These are phyloP conservation scores for Mycena polygramma DNA, from an alignment of 768 basidiomycete genomes.

Conservation along the genomic window DNA sequence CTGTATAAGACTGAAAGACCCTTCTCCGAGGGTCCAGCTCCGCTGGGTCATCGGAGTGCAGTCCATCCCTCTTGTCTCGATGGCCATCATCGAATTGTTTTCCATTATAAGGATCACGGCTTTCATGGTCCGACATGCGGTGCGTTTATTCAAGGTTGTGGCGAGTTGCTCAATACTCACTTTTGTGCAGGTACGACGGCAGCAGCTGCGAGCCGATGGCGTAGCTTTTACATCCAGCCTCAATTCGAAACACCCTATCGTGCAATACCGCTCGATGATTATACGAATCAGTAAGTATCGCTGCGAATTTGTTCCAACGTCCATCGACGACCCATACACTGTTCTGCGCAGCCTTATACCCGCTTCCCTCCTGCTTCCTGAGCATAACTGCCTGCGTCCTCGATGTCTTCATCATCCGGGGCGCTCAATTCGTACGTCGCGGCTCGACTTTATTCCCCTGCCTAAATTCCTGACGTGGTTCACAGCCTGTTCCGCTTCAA, in stretches of 20 bases:
- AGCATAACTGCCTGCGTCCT: not conserved
- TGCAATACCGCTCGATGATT: not conserved
- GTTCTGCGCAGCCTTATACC: not conserved
- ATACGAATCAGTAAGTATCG: not conserved
- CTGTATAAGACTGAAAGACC: not conserved
- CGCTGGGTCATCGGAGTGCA: constrained; percentile 43
- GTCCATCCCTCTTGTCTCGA: constrained; percentile 39
- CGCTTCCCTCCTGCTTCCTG: not conserved
- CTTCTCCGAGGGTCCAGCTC: constrained; percentile 13
- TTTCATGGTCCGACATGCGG: not conserved
- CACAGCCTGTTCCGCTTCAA: not conserved
- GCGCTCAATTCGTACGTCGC: not conserved
- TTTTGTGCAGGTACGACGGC: not conserved
- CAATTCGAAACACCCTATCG: not conserved
- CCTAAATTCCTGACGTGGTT: not conserved
- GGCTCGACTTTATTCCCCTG: not conserved
- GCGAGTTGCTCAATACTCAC: not conserved
- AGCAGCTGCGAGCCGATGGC: not conserved
- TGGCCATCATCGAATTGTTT: not conserved
- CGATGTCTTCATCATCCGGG: not conserved
- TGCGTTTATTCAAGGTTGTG: not conserved
- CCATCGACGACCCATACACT: not conserved
- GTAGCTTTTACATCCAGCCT: not conserved
- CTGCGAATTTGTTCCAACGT: not conserved
- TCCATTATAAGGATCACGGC: not conserved